Conservation (phyloP, 495 filamentous ascomycete genomes). For the Penicillium turbatum region DNA sequence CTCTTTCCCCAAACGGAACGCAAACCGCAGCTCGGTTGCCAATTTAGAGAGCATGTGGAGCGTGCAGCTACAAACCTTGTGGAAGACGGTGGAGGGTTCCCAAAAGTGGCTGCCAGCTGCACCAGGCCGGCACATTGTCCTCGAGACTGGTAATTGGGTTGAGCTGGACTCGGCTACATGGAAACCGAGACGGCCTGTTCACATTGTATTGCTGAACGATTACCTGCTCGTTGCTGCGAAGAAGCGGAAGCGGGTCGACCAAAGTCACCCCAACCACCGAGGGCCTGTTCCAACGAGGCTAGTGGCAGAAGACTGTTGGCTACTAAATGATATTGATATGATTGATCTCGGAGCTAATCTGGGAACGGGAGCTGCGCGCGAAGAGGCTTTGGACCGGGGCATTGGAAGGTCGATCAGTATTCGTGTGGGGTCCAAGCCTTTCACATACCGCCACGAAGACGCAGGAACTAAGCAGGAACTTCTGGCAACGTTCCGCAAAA, state of each 20-base stretch:
- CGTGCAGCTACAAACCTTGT: slow-evolving; percentile 71
- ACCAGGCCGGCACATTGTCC: slow-evolving; percentile 83
- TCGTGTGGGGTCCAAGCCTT: slow-evolving; percentile 82
- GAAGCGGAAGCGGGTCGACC: slow-evolving; percentile 83
- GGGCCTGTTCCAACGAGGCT: slow-evolving; percentile 69
- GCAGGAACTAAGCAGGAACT: slow-evolving; percentile 71
- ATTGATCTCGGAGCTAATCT: slow-evolving; percentile 72
- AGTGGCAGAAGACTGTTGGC: slow-evolving; percentile 92
- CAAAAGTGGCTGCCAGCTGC: slow-evolving; percentile 94
- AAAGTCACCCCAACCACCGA: slow-evolving; percentile 48
- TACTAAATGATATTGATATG: slow-evolving; percentile 87
- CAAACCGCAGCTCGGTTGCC: slow-evolving; percentile 63
- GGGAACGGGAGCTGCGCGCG: slow-evolving; percentile 51
- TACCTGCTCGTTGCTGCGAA: slow-evolving; percentile 85
- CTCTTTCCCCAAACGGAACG: slow-evolving; percentile 43
- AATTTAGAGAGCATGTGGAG: slow-evolving; percentile 96
- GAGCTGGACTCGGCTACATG: slow-evolving; percentile 96
- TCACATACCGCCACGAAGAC: slow-evolving; percentile 83
- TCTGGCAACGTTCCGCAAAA: slow-evolving; percentile 83
- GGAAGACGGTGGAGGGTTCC: slow-evolving; percentile 92
- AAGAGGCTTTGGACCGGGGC: slow-evolving; percentile 56
- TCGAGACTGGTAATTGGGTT: slow-evolving; percentile 87
- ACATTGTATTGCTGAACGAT: slow-evolving; percentile 90
- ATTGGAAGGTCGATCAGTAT: slow-evolving; percentile 88
- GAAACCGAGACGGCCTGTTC: slow-evolving; percentile 79